Conservation (phyloP, 1,284 basidiomycete genomes). For the Ustilago loliicola region DNA sequence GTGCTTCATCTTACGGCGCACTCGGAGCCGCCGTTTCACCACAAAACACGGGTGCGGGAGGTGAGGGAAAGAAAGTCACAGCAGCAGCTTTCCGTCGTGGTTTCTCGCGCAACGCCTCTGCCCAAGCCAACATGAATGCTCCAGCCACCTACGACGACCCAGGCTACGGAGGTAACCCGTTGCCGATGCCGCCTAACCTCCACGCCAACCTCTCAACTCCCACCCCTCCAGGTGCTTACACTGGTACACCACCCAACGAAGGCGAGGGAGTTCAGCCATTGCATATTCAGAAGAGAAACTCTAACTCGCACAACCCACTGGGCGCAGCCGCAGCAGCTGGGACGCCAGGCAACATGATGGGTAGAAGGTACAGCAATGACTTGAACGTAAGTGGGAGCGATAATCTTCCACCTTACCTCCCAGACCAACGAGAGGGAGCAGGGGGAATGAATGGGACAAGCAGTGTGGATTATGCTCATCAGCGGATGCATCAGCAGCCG, state of each 20-base stretch:
- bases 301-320: slow-evolving; percentile 26
- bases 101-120: slow-evolving; percentile 53
- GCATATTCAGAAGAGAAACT: slow-evolving; percentile 52
- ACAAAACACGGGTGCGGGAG: slow-evolving; percentile 3
- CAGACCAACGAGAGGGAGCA: slow-evolving; percentile 10
- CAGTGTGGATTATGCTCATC: slow-evolving; percentile 12
- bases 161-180: slow-evolving; percentile 11
- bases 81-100: slow-evolving; percentile 65
- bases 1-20: slow-evolving; percentile 39
- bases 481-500: slow-evolving; percentile 10
- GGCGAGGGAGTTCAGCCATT: slow-evolving; percentile 38
- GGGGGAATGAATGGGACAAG: background rate
- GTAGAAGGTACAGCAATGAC: slow-evolving; percentile 34
- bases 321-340: slow-evolving; percentile 38
- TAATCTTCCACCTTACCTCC: slow-evolving; percentile 49
- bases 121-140: slow-evolving; percentile 32
- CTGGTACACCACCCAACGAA: slow-evolving; percentile 22
- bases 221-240: slow-evolving; percentile 28
- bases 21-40: slow-evolving; percentile 15
- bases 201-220: slow-evolving; percentile 25
- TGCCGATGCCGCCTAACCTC: slow-evolving; percentile 26
- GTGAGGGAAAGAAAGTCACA: slow-evolving; percentile 62
- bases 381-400: slow-evolving; percentile 24
- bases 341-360: slow-evolving; percentile 28
- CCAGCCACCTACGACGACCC: slow-evolving; percentile 3